These are phyloP conservation scores for Pisolithus marmoratus DNA, from an alignment of 768 basidiomycete species.

Conservation along the genomic window DNA sequence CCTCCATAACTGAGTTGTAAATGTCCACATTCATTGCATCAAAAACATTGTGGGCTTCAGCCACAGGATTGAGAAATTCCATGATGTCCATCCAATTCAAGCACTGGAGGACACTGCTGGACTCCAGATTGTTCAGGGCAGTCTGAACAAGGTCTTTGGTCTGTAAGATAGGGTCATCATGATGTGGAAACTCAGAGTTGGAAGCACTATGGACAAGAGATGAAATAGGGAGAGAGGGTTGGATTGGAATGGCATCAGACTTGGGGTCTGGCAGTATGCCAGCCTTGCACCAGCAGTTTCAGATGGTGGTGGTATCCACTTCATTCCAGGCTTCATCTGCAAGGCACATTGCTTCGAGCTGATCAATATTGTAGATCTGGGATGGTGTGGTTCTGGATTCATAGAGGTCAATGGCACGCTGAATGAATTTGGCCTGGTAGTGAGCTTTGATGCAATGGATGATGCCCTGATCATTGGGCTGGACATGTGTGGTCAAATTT, in stretches of 20 bases:
- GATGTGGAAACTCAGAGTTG: no score
- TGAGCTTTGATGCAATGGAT: constrained; percentile 25
- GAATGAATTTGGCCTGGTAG: constrained; percentile 24
- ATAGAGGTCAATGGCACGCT: constrained; percentile 26
- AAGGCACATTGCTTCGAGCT: constrained; percentile 33
- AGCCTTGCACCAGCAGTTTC: constrained; percentile 34
- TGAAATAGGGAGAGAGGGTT: neutral
- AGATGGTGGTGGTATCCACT: constrained; percentile 29
- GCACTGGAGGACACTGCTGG: neutral
- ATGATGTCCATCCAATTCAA: neutral
- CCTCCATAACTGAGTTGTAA: neutral
- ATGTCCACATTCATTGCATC: neutral
- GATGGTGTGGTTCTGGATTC: constrained; percentile 22
- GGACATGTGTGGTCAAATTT: constrained; percentile 32
- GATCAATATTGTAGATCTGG: constrained; percentile 34
- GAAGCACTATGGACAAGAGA: neutral
- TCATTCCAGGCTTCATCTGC: constrained; percentile 30
- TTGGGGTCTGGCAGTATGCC: constrained; percentile 24
- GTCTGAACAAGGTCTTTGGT: neutral
- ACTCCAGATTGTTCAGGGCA: neutral
- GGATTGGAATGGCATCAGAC: neutral
- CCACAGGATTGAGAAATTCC: neutral
- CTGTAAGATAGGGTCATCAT: neutral
- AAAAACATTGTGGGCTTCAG: neutral
- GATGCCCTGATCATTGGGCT: constrained; percentile 32